Base-by-base conservation (phyloP, 305 asterid species). In the Ruellia speciosa region DNA sequence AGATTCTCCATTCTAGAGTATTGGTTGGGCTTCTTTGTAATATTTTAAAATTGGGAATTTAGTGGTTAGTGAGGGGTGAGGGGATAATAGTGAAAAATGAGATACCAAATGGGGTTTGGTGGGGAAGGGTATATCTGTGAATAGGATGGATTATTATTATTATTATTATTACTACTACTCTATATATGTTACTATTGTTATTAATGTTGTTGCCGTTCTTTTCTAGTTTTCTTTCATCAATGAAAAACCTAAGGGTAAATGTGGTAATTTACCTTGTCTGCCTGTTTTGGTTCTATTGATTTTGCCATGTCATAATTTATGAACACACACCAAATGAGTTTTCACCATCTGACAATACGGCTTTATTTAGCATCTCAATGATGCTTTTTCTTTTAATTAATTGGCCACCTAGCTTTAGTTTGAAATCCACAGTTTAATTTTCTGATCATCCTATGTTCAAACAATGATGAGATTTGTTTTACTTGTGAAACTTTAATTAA, bases 51-150 rank as follows among this genome's bases (percentile, higher is more conserved):
- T 37, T 52, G 66, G 9, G 72, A 49, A 18, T 60, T 53, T 60
- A 24, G 18, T 51, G 66, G 66, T 31, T 65, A 57, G 68, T 11
- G 56, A 37, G 41, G 12, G 67, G 62, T 10, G 47, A 52, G 49
- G 65, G 66, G 14, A 60, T 46, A 74, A 56, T 43, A n/a, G 65
- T 58, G 49, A 31, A 59, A 60, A 4, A 58, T 13, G 53, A 18
- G 31, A 64, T 55, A 64, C 68, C 34, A 57, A 58, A 58, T 58
- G 58, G 17, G 56, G 77, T 43, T 37, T 20, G 68, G 65, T 52
- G 31, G 56, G 77, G 67, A 37, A 2, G 9, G 41, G 78, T 66
- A 72, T 69, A 74, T 57, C 35, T 71, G 79, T 77, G 72, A 68
- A 77, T 74, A 74, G 68, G 62, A 58, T 64, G 70, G 71, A 18